Conservation (phyloP, 306 rosid genomes). For the Vigna hirtella region DNA sequence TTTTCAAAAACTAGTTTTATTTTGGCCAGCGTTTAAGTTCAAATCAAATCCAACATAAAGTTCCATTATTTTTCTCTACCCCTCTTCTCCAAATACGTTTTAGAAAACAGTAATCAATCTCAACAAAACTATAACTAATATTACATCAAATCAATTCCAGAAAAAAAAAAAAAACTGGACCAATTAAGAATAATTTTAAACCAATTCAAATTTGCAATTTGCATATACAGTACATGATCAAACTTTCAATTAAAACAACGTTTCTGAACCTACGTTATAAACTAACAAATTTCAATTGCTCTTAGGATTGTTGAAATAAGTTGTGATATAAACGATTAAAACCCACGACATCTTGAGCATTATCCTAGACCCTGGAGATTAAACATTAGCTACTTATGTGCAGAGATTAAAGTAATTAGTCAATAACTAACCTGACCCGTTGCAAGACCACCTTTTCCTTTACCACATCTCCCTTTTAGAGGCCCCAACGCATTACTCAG, state of each 20-base stretch:
- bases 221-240: no score
- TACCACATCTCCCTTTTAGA: conserved; percentile 87
- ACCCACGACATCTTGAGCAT: background rate
- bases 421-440: conserved; percentile 87
- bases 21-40: background rate
- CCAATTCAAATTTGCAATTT: background rate
- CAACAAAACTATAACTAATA: background rate
- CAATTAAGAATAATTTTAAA: background rate
- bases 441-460: conserved; percentile 95
- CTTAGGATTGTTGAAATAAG: background rate
- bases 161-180: background rate
- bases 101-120: background rate
- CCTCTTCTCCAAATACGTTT: background rate
- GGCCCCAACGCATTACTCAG: conserved; percentile 81
- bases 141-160: background rate
- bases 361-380: background rate
- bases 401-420: background rate
- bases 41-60: background rate
- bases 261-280: background rate
- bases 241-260: background rate
- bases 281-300: background rate
- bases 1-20: background rate
- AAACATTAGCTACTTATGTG: background rate
- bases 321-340: background rate
- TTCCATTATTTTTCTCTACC: background rate